Conservation (phyloP, 495 filamentous ascomycete species). For the Cercophora newfieldiana region DNA sequence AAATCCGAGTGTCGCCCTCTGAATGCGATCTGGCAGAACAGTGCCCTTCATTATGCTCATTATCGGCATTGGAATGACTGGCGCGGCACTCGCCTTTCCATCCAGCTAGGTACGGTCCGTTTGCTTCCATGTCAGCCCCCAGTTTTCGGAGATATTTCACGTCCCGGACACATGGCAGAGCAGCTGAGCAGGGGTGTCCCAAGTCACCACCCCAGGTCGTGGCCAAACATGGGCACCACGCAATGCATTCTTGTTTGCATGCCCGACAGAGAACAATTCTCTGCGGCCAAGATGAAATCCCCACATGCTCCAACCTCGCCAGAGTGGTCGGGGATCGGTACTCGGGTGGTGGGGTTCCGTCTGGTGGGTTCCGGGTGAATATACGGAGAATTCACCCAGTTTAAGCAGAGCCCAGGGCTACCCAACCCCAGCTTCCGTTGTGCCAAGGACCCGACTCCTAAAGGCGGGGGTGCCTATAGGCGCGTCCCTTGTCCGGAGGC, state of each 20-base stretch:
- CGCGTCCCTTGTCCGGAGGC: neutral
- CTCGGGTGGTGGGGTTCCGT: neutral
- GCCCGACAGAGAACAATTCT: neutral
- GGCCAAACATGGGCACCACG: neutral
- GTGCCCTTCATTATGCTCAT: too few relatives aligned
- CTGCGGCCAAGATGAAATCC: neutral
- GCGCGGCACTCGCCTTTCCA: neutral
- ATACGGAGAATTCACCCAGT: neutral
- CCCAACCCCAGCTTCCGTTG: neutral
- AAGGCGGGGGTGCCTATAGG: neutral
- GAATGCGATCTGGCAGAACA: neutral
- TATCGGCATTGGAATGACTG: neutral
- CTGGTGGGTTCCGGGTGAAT: neutral
- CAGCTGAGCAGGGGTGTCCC: too few relatives aligned
- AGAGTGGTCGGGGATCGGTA: neutral
- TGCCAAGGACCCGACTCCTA: neutral
- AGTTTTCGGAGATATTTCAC: neutral
- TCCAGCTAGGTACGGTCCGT: neutral
- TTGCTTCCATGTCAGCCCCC: neutral
- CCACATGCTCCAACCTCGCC: too few relatives aligned
- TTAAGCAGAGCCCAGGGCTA: neutral
- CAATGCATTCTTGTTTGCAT: neutral
- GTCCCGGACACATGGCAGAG: neutral
- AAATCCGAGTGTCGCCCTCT: neutral
- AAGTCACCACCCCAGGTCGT: neutral